These are phyloP conservation scores for Jimgerdemannia flammicorona DNA, from an alignment of 192 early-diverging fungal species.

Conservation along the genomic window DNA sequence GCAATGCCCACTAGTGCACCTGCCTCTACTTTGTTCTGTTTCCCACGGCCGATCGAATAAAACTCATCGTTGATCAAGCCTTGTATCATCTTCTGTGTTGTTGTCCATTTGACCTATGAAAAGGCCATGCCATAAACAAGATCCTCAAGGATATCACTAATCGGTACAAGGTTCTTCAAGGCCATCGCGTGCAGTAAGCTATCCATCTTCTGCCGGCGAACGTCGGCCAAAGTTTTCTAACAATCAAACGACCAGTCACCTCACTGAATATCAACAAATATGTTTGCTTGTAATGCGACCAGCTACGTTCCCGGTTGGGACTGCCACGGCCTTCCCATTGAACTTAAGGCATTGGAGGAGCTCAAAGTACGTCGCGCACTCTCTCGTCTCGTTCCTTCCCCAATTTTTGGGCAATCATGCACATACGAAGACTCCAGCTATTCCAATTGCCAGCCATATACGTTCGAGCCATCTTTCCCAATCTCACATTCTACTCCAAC, in stretches of 20 bases:
- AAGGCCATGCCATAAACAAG: slow-evolving; percentile 77
- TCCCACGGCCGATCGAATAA: not conserved
- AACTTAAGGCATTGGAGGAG: slow-evolving; percentile 67
- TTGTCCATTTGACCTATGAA: not conserved
- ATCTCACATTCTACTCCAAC: not conserved
- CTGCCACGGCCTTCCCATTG: slow-evolving; percentile 79
- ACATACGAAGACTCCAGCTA: not conserved
- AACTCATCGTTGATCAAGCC: no score
- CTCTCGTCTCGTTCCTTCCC: not conserved
- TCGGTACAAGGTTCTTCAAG: slow-evolving; percentile 67
- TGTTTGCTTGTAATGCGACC: not conserved
- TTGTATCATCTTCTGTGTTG: no score
- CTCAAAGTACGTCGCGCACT: slow-evolving; percentile 31
- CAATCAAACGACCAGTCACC: no score
- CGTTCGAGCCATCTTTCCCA: not conserved
- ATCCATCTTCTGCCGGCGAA: no score
- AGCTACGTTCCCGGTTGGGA: slow-evolving; percentile 78
- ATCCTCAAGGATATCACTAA: slow-evolving; percentile 78
- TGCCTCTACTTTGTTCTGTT: no score
- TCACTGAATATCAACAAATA: no score
- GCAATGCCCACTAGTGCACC: not conserved
- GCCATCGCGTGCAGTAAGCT: slow-evolving; percentile 61
- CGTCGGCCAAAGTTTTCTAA: no score
- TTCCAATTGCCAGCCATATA: no score
- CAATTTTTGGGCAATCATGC: not conserved